Conservation (phyloP, 768 basidiomycete genomes). For the Scleroderma citrinum region DNA sequence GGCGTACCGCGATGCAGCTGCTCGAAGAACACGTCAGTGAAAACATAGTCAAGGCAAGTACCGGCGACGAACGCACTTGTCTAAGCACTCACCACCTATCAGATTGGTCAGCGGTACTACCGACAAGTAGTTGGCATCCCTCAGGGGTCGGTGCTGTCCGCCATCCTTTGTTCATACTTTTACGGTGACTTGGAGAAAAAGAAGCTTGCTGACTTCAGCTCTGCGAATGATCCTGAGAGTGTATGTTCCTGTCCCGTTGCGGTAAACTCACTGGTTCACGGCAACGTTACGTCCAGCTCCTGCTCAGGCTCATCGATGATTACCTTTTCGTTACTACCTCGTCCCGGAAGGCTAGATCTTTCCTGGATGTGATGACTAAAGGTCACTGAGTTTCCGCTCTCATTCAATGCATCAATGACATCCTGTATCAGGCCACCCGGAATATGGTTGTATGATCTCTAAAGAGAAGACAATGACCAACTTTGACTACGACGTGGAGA, state of each 20-base stretch:
- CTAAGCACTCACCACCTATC: neutral
- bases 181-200: conserved; percentile 84
- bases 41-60: conserved; percentile 80
- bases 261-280: neutral
- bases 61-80: neutral
- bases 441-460: conserved; percentile 91
- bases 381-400: conserved; percentile 36
- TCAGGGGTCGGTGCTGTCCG: conserved; percentile 94
- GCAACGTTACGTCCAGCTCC: conserved; percentile 38
- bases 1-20: conserved; percentile 59
- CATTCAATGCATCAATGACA: neutral
- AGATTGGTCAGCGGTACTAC: conserved; percentile 82
- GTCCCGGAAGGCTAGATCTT: conserved; percentile 50
- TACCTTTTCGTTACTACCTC: conserved; percentile 84
- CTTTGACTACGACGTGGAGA: conserved; percentile 58
- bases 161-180: conserved; percentile 89
- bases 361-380: conserved; percentile 69
- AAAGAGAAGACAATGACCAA: conserved; percentile 86
- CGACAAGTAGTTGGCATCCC: conserved; percentile 93
- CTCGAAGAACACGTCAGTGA: conserved; percentile 87
- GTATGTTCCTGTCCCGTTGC: conserved; percentile 39
- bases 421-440: conserved; percentile 63
- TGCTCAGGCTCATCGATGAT: conserved; percentile 90
- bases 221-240: conserved; percentile 51
- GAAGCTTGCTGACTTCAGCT: conserved; percentile 34